Base-by-base conservation (phyloP, 306 rosid genomes). In the Prunus campanulata region DNA sequence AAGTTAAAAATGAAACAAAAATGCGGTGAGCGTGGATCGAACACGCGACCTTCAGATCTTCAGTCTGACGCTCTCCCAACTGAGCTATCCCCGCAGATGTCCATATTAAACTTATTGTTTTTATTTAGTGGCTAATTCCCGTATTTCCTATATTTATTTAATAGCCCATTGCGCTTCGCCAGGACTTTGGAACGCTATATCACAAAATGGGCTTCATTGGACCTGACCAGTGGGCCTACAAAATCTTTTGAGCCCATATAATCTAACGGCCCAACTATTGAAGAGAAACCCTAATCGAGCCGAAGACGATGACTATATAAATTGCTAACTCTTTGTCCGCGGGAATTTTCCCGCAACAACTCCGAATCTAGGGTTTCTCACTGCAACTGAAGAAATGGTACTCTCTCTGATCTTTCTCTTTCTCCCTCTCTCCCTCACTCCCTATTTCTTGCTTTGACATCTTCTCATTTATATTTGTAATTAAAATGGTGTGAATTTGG, bases 61-160 rank as follows among this genome's bases (percentile, higher is more conserved):
- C 88, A 88, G 92, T 88, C 90, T 88, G 92, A 88, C 94, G 90
- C 91, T 87, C 91, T 90, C 91, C 95, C 95, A 87, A 90, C 92
- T 90, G 89, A 86, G 92, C 95, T 90, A 87, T 90, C 92, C 92
- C 92, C 85, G 89, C 80, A 0, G 0, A 8, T 1, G 1, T 3
- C 0, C 0, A 1, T 0, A 1, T 0, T 0, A 2, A 5, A 0
- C 66, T 1, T 7, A 2, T 0, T 1, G 1, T 2, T 0, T 11
- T 5, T 3, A 49, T 49, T 12, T 49, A 49, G 0, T 35, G 1
- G 2, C 9, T 35, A 6, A 2, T 35, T 35, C 6, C 8, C 6
- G 39, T 32, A 32, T 32, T 32, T 32, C 39, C 7, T 32, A 6
- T 5, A 32, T 32, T 5, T 5, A 32, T 32, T 35, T 39, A 7